These are phyloP conservation scores for Ophiostoma ulmi DNA, from an alignment of 2,329 filamentous ascomycete species.

Conservation along the genomic window DNA sequence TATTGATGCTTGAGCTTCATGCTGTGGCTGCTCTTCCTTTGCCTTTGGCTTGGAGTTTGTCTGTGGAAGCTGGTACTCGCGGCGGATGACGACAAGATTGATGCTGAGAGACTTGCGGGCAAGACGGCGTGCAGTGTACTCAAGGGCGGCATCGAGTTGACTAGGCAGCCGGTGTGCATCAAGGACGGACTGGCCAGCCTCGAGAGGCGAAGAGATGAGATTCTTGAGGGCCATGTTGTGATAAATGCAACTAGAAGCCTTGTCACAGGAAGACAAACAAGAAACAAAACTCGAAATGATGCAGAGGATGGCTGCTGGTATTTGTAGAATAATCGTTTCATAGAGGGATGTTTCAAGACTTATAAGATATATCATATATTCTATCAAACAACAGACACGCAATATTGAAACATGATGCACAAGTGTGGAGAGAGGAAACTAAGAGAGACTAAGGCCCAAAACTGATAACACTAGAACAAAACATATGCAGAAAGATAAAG, in stretches of 20 bases:
- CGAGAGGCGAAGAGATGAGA: slow-evolving; percentile 57
- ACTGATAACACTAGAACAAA: slow-evolving; percentile 14
- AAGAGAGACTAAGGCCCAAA: not conserved
- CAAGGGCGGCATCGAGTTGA: slow-evolving; percentile 51
- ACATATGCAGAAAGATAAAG: slow-evolving; percentile 11
- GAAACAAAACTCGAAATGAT: not conserved
- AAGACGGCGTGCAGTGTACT: slow-evolving; percentile 53
- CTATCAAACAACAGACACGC: not conserved
- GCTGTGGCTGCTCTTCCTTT: not conserved
- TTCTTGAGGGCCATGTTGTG: slow-evolving; percentile 45
- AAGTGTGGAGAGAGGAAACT: not conserved
- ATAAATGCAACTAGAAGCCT: not conserved
- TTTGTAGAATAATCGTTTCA: not conserved
- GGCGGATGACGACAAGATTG: slow-evolving; percentile 53
- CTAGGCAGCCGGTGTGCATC: slow-evolving; percentile 54
- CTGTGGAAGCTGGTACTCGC: slow-evolving; percentile 50
- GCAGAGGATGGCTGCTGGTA: not conserved
- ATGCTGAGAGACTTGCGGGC: slow-evolving; percentile 52
- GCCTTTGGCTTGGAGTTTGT: not conserved
- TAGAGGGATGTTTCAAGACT: not conserved
- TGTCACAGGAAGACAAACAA: not conserved
- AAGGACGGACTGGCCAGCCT: slow-evolving; percentile 56
- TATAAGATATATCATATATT: not conserved
- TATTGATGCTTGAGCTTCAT: not conserved
- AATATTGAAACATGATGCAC: not conserved